phyloP scores from a whole-genome alignment of 1,139 yeast species.

The Kurtzmaniella natalensis region DNA sequence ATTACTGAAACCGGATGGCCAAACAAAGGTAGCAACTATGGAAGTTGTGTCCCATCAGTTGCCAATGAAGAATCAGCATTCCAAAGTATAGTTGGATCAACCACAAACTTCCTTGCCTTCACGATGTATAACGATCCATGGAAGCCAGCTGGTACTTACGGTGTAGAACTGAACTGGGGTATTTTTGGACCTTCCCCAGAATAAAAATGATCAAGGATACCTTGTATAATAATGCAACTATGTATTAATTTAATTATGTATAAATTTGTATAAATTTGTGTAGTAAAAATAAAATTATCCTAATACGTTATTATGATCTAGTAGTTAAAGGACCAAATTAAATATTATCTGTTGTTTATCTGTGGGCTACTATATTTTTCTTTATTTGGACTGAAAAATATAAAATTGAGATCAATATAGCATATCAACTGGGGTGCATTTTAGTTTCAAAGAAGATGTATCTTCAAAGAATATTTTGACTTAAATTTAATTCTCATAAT shows the following conservation, averaged over 20 bases:
- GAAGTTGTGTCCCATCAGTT: slow-evolving; percentile 67
- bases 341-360: too few relatives aligned
- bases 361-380: too few relatives aligned
- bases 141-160: slow-evolving; percentile 66
- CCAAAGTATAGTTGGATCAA: slow-evolving; percentile 52
- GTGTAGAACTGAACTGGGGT: slow-evolving; percentile 76
- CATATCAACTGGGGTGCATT: too few relatives aligned
- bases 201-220: neutral
- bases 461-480: too few relatives aligned
- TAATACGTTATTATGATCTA: too few relatives aligned
- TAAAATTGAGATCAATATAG: too few relatives aligned
- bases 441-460: too few relatives aligned
- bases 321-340: too few relatives aligned
- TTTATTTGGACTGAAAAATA: too few relatives aligned
- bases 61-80: slow-evolving; percentile 61
- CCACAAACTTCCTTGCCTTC: slow-evolving; percentile 57
- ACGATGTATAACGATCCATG: slow-evolving; percentile 74
- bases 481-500: too few relatives aligned
- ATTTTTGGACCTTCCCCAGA: slow-evolving; percentile 32
- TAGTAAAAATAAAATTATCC: too few relatives aligned
- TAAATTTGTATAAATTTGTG: neutral
- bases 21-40: slow-evolving; percentile 59
- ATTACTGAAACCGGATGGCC: slow-evolving; percentile 87
- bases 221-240: neutral
- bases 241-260: neutral